These are phyloP conservation scores for Thielaviopsis punctulata DNA, from an alignment of 2,329 filamentous ascomycete genomes.

Conservation along the genomic window DNA sequence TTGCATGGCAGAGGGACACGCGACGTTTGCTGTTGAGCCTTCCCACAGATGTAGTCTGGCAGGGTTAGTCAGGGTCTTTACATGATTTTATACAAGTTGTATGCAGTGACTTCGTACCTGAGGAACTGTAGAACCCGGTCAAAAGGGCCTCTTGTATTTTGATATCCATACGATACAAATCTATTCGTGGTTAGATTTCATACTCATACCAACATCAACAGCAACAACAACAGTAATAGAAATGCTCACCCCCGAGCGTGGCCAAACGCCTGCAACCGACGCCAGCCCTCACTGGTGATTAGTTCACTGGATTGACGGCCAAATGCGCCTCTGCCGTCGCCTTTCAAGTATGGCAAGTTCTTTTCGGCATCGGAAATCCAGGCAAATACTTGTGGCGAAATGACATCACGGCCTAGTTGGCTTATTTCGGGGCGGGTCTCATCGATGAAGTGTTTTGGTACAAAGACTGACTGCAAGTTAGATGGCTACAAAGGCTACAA, in stretches of 20 bases:
- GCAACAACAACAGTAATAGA: not conserved
- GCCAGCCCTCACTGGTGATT: slow-evolving; percentile 51
- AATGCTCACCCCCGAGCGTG: slow-evolving; percentile 31
- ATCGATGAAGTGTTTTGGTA: slow-evolving; percentile 24
- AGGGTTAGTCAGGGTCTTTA: no score
- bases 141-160: slow-evolving; percentile 31
- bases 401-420: slow-evolving; percentile 32
- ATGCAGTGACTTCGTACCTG: slow-evolving; percentile 18
- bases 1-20: slow-evolving; percentile 50
- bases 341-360: slow-evolving; percentile 42
- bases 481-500: not conserved
- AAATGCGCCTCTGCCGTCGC: slow-evolving; percentile 41
- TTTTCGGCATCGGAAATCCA: slow-evolving; percentile 47
- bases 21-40: slow-evolving; percentile 40
- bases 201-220: not conserved
- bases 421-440: slow-evolving; percentile 27
- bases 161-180: slow-evolving; percentile 42
- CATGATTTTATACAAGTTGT: no score
- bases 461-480: slow-evolving; percentile 29
- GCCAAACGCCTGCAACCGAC: slow-evolving; percentile 40
- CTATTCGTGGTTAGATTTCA: slow-evolving; percentile 18
- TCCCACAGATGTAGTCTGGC: slow-evolving; percentile 38
- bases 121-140: slow-evolving; percentile 43
- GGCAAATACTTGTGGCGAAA: slow-evolving; percentile 36
- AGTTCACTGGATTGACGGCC: slow-evolving; percentile 41